Conservation (phyloP, 1,284 basidiomycete genomes). For the Sphaerobolus stellatus region DNA sequence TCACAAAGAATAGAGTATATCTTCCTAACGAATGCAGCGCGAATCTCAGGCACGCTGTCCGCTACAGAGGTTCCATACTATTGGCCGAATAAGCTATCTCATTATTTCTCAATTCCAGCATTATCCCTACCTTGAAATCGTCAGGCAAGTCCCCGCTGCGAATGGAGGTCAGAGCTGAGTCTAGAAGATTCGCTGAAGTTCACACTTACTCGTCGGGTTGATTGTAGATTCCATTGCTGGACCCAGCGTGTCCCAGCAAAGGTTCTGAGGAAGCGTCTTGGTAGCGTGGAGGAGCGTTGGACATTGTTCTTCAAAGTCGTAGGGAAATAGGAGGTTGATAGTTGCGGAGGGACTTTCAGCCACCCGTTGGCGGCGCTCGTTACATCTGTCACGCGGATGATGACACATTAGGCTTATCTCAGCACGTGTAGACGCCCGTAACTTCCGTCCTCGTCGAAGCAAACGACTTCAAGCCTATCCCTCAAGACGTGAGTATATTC, state of each 20-base stretch:
- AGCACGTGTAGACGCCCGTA: conserved; percentile 4
- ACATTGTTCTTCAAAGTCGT: conserved; percentile 4
- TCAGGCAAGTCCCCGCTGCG: conserved; percentile 65
- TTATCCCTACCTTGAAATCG: conserved; percentile 72
- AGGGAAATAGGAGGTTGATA: neutral
- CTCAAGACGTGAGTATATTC: conserved; percentile 9
- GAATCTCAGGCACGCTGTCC: conserved; percentile 69
- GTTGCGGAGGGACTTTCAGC: too few relatives aligned
- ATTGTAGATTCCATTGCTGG: conserved; percentile 57
- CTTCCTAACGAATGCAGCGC: conserved; percentile 75
- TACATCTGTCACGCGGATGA: neutral
- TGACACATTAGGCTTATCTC: neutral
- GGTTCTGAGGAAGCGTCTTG: conserved; percentile 42
- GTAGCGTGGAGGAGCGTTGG: conserved; percentile 32
- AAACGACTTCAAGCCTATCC: conserved; percentile 7
- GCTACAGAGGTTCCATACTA: conserved; percentile 78
- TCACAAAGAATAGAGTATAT: conserved; percentile 78
- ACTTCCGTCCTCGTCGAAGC: neutral
- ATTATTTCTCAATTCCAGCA: conserved; percentile 12
- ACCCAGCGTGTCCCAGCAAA: conserved; percentile 46
- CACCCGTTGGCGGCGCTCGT: neutral
- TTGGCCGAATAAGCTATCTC: neutral
- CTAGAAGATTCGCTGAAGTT: neutral
- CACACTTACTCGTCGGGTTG: conserved; percentile 49
- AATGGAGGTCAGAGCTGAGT: neutral